phyloP scores from a whole-genome alignment of 139 green algal genomes.

The Gonium pectorale region DNA sequence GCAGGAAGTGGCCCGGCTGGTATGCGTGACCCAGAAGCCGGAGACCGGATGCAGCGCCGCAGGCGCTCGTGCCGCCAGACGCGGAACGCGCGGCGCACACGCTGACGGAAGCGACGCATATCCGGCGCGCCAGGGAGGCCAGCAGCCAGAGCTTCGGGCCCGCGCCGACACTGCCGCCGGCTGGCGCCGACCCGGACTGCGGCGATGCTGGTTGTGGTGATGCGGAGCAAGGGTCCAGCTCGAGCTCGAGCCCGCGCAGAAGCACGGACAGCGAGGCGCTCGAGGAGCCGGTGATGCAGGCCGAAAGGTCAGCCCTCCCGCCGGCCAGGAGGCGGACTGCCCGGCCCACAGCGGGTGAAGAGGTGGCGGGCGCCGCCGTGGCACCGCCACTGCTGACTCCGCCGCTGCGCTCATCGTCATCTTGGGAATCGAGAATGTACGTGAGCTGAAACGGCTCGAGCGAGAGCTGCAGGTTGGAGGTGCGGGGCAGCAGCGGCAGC shows the following conservation, averaged over 20 bases:
- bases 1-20: conserved; percentile 27
- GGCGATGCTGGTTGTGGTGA: not conserved
- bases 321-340: not conserved
- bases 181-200: not conserved
- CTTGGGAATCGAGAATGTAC: conserved; percentile 20
- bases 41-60: not conserved
- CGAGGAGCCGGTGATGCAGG: not conserved
- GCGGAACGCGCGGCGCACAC: not conserved
- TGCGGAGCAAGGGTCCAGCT: not conserved
- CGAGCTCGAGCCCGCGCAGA: not conserved
- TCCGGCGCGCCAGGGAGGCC: not conserved
- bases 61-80: not conserved
- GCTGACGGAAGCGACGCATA: not conserved
- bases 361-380: not conserved
- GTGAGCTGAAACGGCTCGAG: conserved; percentile 43
- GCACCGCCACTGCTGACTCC: not conserved
- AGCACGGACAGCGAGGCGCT: not conserved
- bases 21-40: not conserved
- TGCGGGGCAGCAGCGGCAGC: conserved; percentile 21
- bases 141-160: not conserved
- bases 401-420: no score
- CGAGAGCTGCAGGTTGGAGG: conserved; percentile 19
- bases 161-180: not conserved
- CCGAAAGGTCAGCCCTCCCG: not conserved
- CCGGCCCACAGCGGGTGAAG: no score